These are phyloP conservation scores for Trichosporon sp. DNA, from an alignment of 1,284 basidiomycete species.

Conservation along the genomic window DNA sequence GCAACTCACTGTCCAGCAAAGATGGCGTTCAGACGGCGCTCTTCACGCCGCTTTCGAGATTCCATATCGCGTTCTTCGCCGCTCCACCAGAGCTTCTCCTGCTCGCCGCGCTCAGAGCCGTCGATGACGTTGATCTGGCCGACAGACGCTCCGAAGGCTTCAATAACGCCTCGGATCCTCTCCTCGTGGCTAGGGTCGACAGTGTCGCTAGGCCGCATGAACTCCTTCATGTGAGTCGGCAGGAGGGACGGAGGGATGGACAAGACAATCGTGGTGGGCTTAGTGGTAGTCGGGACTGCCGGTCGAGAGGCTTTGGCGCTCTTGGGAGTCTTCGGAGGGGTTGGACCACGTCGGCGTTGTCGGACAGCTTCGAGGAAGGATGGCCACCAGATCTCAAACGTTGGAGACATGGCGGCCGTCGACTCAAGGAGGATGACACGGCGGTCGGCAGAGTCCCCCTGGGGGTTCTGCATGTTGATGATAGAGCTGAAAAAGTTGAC, in stretches of 20 bases:
- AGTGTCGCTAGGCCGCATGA: constrained; percentile 25
- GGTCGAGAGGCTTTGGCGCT: neutral
- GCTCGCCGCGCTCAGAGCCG: constrained; percentile 13
- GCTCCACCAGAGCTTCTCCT: constrained; percentile 35
- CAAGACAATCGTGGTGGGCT: constrained; percentile 71
- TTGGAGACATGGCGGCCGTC: constrained; percentile 64
- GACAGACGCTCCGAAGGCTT: constrained; percentile 19
- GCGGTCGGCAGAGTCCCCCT: constrained; percentile 9
- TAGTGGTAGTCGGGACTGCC: constrained; percentile 2
- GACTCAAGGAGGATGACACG: constrained; percentile 80
- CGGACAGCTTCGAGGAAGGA: constrained; percentile 68
- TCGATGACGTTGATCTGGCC: constrained; percentile 18
- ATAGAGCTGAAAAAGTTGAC: constrained; percentile 30
- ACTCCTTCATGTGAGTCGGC: constrained; percentile 43
- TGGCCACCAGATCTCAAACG: constrained; percentile 71
- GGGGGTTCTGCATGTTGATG: constrained; percentile 28
- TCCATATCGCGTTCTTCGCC: constrained; percentile 33
- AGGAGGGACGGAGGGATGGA: constrained; percentile 70
- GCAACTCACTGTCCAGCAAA: constrained; percentile 18
- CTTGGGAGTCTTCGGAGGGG: neutral
- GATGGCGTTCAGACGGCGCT: constrained; percentile 25
- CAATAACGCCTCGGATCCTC: constrained; percentile 22
- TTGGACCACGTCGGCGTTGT: constrained; percentile 53
- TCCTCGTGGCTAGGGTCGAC: constrained; percentile 28
- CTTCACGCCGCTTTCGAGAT: constrained; percentile 26